These are phyloP conservation scores for Sugiyamaella novakii DNA, from an alignment of 1,139 yeast genomes.

Conservation along the genomic window DNA sequence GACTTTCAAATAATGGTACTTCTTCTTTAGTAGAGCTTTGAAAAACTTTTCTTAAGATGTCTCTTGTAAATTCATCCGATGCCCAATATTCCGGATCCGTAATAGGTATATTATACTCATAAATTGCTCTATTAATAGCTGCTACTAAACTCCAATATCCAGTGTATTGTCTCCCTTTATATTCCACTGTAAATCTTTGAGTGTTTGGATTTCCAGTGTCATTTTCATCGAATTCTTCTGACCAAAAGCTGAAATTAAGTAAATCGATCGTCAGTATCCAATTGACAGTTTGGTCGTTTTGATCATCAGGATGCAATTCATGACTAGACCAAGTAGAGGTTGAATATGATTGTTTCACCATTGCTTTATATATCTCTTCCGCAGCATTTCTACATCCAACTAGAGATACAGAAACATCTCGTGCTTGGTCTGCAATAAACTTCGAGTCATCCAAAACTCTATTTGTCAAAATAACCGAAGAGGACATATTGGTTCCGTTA, in stretches of 20 bases:
- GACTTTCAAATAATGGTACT: constrained; percentile 43
- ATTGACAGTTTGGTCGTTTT: constrained; percentile 34
- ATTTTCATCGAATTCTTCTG: constrained; percentile 38
- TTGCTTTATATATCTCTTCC: constrained; percentile 32
- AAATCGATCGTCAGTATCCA: constrained; percentile 49
- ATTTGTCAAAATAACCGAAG: neutral
- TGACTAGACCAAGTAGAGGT: constrained; percentile 44
- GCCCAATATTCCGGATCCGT: constrained; percentile 45
- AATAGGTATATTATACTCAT: constrained; percentile 41
- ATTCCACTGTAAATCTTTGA: constrained; percentile 42
- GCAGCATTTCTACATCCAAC: constrained; percentile 40
- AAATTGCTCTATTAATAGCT: constrained; percentile 47
- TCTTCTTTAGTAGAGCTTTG: constrained; percentile 39
- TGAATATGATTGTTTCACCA: constrained; percentile 39
- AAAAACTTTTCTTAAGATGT: constrained; percentile 37
- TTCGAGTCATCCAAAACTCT: constrained; percentile 35
- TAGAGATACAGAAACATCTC: constrained; percentile 35
- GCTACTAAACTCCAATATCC: constrained; percentile 51
- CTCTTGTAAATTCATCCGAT: constrained; percentile 35
- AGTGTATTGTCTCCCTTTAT: constrained; percentile 42
- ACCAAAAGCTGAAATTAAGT: constrained; percentile 50
- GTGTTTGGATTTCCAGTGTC: constrained; percentile 41
- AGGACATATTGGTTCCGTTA: too few relatives aligned
- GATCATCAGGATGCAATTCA: constrained; percentile 40
- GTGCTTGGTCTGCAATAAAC: constrained; percentile 37